Percentiles rank a stretch among this genome's conserved stretches.
Conservation (phyloP, 345 rosid species). For the Punica granatum region DNA sequence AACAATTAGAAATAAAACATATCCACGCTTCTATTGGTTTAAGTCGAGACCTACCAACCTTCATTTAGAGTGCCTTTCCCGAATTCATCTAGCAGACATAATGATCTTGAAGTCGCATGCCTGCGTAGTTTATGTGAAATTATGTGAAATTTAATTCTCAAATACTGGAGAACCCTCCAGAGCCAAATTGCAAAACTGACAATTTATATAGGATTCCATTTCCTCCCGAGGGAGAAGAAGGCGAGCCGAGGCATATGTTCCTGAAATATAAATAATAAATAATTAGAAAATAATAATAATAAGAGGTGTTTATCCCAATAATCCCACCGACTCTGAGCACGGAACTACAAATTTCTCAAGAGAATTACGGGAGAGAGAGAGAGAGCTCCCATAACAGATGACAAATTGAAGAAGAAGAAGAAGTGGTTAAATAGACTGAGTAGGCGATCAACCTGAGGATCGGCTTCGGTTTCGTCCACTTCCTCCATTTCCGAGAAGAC, state of each 20-base stretch:
- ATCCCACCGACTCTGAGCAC: neutral
- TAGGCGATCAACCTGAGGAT: too few relatives aligned
- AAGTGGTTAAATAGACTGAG: too few relatives aligned
- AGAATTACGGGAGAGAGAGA: neutral
- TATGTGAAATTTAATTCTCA: neutral
- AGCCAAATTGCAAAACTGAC: neutral
- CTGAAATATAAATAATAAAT: too few relatives aligned
- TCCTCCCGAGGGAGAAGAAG: too few relatives aligned
- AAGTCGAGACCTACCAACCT: slow-evolving; percentile 40
- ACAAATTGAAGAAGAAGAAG: too few relatives aligned
- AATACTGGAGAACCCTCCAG: neutral
- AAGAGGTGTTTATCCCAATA: neutral
- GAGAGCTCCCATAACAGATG: neutral
- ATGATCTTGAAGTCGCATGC: slow-evolving; percentile 87
- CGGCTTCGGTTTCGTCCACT: slow-evolving; percentile 58
- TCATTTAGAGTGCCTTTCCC: slow-evolving; percentile 99
- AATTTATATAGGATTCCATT: neutral
- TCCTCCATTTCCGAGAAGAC: slow-evolving; percentile 30
- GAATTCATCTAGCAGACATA: slow-evolving; percentile 92
- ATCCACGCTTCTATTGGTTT: neutral
- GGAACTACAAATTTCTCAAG: too few relatives aligned
- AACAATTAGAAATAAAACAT: neutral
- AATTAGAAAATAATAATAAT: too few relatives aligned
- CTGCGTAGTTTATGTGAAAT: slow-evolving; percentile 23
- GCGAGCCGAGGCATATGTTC: too few relatives aligned